Percentiles rank a stretch among this genome's conserved stretches.
Evolutionary conservation across 331 rosid genomes (phyloP).

Genomic region (Erythrophleum ivorense): DNA sequence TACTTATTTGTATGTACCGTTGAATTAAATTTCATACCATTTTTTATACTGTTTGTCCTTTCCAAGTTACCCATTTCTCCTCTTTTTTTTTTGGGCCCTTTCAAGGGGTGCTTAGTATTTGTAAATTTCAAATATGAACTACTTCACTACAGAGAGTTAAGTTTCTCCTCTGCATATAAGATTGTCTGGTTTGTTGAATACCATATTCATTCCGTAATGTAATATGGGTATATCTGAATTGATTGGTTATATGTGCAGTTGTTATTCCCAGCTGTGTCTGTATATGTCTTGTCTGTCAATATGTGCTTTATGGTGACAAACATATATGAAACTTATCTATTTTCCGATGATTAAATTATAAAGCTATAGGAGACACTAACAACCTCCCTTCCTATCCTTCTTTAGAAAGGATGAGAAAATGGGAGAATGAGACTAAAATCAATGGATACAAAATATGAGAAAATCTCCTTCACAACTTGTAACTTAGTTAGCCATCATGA

Average conservation of each 20-base stretch:
- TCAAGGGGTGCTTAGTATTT: not conserved
- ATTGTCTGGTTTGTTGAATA: slow-evolving; percentile 14
- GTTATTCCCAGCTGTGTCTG: not conserved
- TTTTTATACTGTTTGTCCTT: not conserved
- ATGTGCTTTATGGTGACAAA: too few species aligned
- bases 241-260: slow-evolving; percentile 4
- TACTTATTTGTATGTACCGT: not conserved
- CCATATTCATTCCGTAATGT: slow-evolving; percentile 9
- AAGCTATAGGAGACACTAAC: not conserved
- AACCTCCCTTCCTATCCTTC: too few species aligned
- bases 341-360: not conserved
- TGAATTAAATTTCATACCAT: not conserved
- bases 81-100: not conserved
- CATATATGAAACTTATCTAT: too few species aligned
- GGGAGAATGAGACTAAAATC: too few species aligned
- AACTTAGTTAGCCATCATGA: too few species aligned
- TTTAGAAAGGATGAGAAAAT: too few species aligned
- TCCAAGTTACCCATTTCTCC: not conserved
- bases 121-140: not conserved
- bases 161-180: slow-evolving; percentile 8
- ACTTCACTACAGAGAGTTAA: not conserved
- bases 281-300: too few species aligned
- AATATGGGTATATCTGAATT: slow-evolving; percentile 1
- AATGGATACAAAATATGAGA: too few species aligned
- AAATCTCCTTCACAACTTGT: too few species aligned